A percentile compares a stretch with the other conserved stretches of the same genome.
phyloP scores from a whole-genome alignment of 305 asterid species.

The Rubia balearica region DNA sequence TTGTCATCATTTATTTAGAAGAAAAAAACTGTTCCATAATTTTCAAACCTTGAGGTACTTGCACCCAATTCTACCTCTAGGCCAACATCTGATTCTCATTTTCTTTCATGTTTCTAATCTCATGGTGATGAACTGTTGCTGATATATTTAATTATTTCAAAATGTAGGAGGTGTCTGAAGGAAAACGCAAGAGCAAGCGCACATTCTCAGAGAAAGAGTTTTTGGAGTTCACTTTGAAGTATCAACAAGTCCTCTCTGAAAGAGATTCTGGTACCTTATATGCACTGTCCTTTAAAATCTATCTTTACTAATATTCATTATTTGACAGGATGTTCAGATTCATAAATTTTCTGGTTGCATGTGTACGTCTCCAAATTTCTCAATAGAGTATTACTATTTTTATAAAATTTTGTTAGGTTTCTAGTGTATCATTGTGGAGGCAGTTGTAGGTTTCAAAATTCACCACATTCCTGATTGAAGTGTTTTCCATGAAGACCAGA shows the following conservation, averaged over 20 bases:
- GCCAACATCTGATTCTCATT: not conserved
- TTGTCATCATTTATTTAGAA: too few species aligned
- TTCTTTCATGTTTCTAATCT: conserved; percentile 9
- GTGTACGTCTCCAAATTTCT: not conserved
- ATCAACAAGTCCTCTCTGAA: conserved; percentile 82
- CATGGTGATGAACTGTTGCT: conserved; percentile 5
- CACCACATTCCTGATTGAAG: not conserved
- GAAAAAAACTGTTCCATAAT: too few species aligned
- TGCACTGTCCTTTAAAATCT: not conserved
- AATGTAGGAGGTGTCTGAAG: conserved; percentile 60
- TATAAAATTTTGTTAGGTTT: not conserved
- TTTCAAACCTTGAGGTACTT: too few species aligned
- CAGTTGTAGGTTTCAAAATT: not conserved
- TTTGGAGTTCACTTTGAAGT: conserved; percentile 81
- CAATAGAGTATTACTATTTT: not conserved
- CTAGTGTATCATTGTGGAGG: not conserved
- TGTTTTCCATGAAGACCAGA: conserved; percentile 1
- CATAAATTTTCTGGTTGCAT: not conserved
- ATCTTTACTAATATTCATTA: conserved; percentile 3
- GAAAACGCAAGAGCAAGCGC: conserved; percentile 79
- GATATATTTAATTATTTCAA: conserved; percentile 14
- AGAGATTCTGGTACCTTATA: conserved; percentile 81
- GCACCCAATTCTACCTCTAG: not conserved
- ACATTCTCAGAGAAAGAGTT: conserved; percentile 70
- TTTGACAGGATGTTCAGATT: not conserved